Evolutionary conservation across 2,329 filamentous ascomycete species (phyloP), one percentile per base, ranked within the genome.

Genomic region (Furcasterigmium sp.): DNA sequence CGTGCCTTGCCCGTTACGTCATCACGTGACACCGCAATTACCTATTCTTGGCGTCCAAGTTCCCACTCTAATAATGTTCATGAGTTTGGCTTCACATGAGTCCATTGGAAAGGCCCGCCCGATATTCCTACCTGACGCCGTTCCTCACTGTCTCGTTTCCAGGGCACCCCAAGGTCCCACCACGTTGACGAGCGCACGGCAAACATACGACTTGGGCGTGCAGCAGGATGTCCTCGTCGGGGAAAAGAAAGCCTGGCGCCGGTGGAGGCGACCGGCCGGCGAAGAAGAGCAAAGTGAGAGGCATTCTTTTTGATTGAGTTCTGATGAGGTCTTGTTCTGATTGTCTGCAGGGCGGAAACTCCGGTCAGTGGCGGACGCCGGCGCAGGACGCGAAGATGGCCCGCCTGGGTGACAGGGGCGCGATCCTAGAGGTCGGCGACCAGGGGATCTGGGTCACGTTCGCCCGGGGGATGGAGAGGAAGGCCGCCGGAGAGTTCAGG

Each of bases 381-480:
- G 73, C 79, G 47, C 78, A 82, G 37, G 69, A 72, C 53, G 63
- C 66, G 26, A 81, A 75, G 55, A 51, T 67, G 35, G 64, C 66
- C 17, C 59, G 64, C 40, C 60, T 63, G 47, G 63, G 62, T 13
- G 66, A 65, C 30, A 52, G 64, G 51, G 71, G 70, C 32, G 69
- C 63, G 30, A 57, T 62, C 11, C 63, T 90, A 38, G 78, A 86
- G 52, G 69, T 83, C 5, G 85, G 85, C 5, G 84, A 90, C 55
- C 69, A 74, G 41, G 87, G 87, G 5, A 81, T 91, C 46, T 91
- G 85, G 85, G 82, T 84, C 21, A 90, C 86, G 0, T 91, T 85
- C 58, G 80, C 84, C 41, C 77, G 84, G 57, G 78, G 79, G 51
- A 84, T 85, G 67, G 85, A 87, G 62, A 72, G 70, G 34, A 84